A percentile compares a stretch with the other conserved stretches of the same genome.
Evolutionary conservation across 192 early-diverging fungal species (phyloP).

Genomic region (Umbelopsis sp.): DNA sequence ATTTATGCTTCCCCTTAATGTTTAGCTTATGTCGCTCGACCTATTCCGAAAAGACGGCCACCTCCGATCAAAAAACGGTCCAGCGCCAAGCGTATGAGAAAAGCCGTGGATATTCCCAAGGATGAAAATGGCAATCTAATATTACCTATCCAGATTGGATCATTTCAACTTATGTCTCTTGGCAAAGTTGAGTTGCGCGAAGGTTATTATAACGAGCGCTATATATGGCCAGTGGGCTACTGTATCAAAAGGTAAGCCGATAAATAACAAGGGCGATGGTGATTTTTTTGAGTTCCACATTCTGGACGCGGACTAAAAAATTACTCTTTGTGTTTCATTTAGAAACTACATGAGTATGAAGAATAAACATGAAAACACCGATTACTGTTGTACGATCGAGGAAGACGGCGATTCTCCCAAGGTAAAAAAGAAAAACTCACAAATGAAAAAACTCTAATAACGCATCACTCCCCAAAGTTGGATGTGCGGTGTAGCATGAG

Average conservation of each 20-base stretch:
- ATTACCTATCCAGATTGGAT: constrained; percentile 81
- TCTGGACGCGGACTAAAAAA: neutral
- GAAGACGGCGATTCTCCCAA: constrained; percentile 79
- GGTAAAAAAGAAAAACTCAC: constrained; percentile 2
- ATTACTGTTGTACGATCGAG: constrained; percentile 75
- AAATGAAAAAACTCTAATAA: neutral
- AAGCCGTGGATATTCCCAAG: constrained; percentile 10
- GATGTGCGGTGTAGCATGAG: neutral
- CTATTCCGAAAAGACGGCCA: constrained; percentile 1
- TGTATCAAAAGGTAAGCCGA: constrained; percentile 50
- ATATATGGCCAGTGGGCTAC: constrained; percentile 94
- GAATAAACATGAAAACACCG: constrained; percentile 46
- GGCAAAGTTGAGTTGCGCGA: constrained; percentile 74
- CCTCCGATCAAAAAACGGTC: neutral
- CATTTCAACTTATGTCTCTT: constrained; percentile 70
- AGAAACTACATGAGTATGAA: constrained; percentile 62
- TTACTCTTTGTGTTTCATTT: neutral
- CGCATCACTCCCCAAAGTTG: neutral
- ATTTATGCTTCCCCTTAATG: neutral
- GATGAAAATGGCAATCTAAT: constrained; percentile 71
- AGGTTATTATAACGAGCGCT: constrained; percentile 86
- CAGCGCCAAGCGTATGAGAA: constrained; percentile 2
- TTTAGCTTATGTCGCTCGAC: neutral
- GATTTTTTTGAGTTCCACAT: neutral
- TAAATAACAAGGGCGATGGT: too few relatives aligned